These are phyloP conservation scores for Coemansia nantahalensis DNA, from an alignment of 192 early-diverging fungal genomes.

Conservation along the genomic window DNA sequence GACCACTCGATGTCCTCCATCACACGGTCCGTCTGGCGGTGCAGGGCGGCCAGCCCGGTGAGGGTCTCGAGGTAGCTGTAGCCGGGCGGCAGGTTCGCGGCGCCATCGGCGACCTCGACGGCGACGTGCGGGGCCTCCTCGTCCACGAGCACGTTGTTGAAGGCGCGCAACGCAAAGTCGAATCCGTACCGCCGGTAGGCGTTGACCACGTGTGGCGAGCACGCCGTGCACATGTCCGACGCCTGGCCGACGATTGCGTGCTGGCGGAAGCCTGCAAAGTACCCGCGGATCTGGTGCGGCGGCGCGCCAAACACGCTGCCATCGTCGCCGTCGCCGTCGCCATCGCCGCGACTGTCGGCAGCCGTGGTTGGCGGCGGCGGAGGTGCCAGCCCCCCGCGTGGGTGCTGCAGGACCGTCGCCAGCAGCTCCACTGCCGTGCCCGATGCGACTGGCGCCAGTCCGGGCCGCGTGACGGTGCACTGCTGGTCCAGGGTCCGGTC, in stretches of 20 bases:
- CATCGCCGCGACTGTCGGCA: not conserved
- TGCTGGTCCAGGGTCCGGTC: constrained; percentile 96
- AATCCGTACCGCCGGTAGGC: constrained; percentile 66
- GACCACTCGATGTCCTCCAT: constrained; percentile 77
- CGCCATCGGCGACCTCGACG: constrained; percentile 1
- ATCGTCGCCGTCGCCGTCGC: constrained; percentile 19
- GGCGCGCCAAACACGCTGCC: constrained; percentile 67
- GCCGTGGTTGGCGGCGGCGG: constrained; percentile 12
- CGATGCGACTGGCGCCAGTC: constrained; percentile 84
- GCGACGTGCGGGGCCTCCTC: constrained; percentile 31
- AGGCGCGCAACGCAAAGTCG: constrained; percentile 72
- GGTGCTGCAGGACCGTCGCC: constrained; percentile 82
- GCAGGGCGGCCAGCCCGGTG: constrained; percentile 77
- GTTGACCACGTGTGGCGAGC: constrained; percentile 61
- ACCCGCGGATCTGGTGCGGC: constrained; percentile 95
- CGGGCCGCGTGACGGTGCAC: constrained; percentile 97
- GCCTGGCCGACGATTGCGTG: constrained; percentile 78
- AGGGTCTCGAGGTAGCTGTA: constrained; percentile 82
- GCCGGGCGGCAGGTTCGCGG: constrained; percentile 18
- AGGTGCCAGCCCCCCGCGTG: constrained; percentile 30
- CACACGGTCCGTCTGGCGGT: constrained; percentile 72
- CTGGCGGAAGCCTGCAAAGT: constrained; percentile 81
- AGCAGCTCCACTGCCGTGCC: constrained; percentile 90
- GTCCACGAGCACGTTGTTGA: constrained; percentile 54
- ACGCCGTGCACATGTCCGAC: constrained; percentile 90